Conservation (phyloP, 2,329 filamentous ascomycete species). For the Pseudopithomyces chartarum region DNA sequence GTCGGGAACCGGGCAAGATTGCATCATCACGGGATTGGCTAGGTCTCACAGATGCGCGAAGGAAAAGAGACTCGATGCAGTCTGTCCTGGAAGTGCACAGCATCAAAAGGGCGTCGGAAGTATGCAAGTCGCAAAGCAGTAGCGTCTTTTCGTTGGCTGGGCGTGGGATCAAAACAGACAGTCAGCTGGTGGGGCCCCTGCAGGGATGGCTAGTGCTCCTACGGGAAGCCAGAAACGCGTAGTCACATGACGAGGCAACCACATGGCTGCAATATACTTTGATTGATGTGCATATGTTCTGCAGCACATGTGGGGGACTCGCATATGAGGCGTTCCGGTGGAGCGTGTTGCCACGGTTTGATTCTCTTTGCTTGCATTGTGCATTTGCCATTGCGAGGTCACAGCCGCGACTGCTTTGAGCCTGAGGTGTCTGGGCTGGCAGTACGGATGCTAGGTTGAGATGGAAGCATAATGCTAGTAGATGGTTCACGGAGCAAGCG, state of each 20-base stretch:
- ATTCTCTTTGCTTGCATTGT: too few species aligned
- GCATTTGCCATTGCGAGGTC: too few species aligned
- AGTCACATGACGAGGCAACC: background rate
- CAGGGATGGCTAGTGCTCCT: background rate
- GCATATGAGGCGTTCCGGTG: too few species aligned
- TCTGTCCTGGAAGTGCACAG: too few species aligned
- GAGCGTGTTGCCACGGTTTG: too few species aligned
- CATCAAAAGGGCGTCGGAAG: background rate
- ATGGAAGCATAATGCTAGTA: background rate
- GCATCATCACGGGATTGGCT: background rate
- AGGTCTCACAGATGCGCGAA: background rate
- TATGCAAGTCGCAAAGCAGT: background rate
- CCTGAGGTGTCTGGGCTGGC: too few species aligned
- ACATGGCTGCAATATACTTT: background rate
- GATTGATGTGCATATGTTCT: too few species aligned
- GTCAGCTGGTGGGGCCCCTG: background rate
- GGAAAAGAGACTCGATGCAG: background rate
- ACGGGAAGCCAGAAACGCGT: background rate
- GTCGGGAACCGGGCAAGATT: constrained; percentile 43
- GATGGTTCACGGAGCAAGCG: too few species aligned
- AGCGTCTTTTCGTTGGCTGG: background rate
- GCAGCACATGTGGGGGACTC: too few species aligned
- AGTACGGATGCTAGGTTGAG: too few species aligned
- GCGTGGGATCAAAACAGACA: background rate
- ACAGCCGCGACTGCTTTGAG: too few species aligned